Percentiles rank a stretch among this genome's conserved stretches.
phyloP scores from a whole-genome alignment of 352 stramenopile species.

The Globisporangium irregulare region DNA sequence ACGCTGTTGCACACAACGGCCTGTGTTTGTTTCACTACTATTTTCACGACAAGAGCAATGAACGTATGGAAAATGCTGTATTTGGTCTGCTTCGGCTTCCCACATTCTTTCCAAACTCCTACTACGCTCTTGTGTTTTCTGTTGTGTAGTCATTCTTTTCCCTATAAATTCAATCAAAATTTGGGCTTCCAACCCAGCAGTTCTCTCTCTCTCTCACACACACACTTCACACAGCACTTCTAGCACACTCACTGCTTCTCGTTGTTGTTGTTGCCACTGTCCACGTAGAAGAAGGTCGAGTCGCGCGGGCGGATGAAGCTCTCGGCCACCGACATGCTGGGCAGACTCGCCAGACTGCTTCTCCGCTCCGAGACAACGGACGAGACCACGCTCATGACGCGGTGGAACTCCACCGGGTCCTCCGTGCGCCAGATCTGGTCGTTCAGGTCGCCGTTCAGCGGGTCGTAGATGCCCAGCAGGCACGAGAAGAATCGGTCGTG shows the following conservation, averaged over 20 bases:
- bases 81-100: no score
- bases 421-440: slow-evolving; percentile 65
- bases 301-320: slow-evolving; percentile 44
- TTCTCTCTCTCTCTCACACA: no score
- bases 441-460: slow-evolving; percentile 68
- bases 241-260: slow-evolving; percentile 1
- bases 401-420: slow-evolving; percentile 62
- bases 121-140: background rate
- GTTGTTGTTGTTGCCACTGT: background rate
- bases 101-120: no score
- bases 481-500: slow-evolving; percentile 88
- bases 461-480: slow-evolving; percentile 79
- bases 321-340: slow-evolving; percentile 30
- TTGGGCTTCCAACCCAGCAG: background rate
- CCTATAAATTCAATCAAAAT: slow-evolving; percentile 5
- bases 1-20: no score
- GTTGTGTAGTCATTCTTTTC: background rate
- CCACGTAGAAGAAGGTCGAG: slow-evolving; percentile 80
- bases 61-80: no score
- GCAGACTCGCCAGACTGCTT: slow-evolving; percentile 41
- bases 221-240: background rate
- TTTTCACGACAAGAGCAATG: no score
- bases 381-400: slow-evolving; percentile 74
- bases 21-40: no score
- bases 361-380: slow-evolving; percentile 54